Percentiles rank a stretch among this genome's conserved stretches.
Evolutionary conservation across 164 flowering plant species (phyloP).

Genomic region (Dillenia turbinata): DNA sequence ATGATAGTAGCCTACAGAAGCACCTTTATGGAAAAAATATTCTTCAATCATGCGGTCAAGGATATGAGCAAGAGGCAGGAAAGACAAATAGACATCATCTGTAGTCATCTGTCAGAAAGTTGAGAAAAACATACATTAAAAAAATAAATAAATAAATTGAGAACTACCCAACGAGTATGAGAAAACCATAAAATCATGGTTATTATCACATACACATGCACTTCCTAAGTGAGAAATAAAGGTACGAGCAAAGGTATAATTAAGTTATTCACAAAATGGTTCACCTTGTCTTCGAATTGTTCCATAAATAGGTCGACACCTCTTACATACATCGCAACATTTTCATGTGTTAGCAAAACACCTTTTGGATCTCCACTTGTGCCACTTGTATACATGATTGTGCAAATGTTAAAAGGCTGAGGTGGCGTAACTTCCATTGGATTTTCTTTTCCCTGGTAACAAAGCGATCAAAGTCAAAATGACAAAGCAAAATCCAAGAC

Average conservation of each 20-base stretch:
- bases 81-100: slow-evolving; percentile 90
- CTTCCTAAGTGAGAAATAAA: not conserved
- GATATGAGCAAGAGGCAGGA: slow-evolving; percentile 94
- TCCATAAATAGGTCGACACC: slow-evolving; percentile 78
- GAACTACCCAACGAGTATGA: not conserved
- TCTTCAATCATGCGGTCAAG: slow-evolving; percentile 94
- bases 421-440: slow-evolving; percentile 54
- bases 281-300: slow-evolving; percentile 94
- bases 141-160: not conserved
- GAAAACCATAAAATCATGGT: not conserved
- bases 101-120: slow-evolving; percentile 63
- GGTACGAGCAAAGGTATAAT: not conserved
- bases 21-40: slow-evolving; percentile 84
- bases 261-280: not conserved
- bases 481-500: not conserved
- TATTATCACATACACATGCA: not conserved
- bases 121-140: slow-evolving; percentile 2
- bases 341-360: slow-evolving; percentile 84
- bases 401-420: slow-evolving; percentile 50
- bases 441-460: slow-evolving; percentile 61
- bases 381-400: slow-evolving; percentile 98
- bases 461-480: slow-evolving; percentile 2
- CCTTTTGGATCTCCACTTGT: slow-evolving; percentile 98
- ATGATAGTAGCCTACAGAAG: slow-evolving; percentile 93
- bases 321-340: slow-evolving; percentile 32